Evolutionary conservation across 192 early-diverging fungal species (phyloP).

Genomic region (Gonapodya prolifera): DNA sequence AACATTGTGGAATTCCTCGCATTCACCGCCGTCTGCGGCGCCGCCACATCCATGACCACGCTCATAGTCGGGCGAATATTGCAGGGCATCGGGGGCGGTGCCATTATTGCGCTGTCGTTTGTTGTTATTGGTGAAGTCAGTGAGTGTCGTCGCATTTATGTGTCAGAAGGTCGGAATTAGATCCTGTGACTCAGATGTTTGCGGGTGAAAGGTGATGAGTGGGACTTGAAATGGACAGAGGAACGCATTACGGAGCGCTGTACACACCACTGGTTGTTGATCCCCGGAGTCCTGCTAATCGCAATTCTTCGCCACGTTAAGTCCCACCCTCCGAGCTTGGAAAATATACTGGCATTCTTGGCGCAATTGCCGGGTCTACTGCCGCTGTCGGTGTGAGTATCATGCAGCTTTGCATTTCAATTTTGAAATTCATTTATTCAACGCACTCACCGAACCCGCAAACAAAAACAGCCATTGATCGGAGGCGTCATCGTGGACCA

Average conservation of each 20-base stretch:
- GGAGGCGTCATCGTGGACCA: neutral
- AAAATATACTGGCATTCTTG: neutral
- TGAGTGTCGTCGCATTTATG: neutral
- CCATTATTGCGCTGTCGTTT: conserved; percentile 26
- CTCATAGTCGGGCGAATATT: conserved; percentile 33
- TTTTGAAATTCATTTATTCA: neutral
- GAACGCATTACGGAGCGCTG: too few relatives aligned
- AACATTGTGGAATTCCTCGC: conserved; percentile 21
- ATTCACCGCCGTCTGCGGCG: conserved; percentile 27
- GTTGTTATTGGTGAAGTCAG: conserved; percentile 28
- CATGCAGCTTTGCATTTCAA: neutral
- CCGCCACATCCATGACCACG: conserved; percentile 20
- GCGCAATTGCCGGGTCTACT: neutral
- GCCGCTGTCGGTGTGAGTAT: neutral
- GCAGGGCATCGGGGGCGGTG: conserved; percentile 26
- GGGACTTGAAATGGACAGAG: too few relatives aligned
- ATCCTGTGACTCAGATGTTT: too few relatives aligned
- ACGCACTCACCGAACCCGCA: neutral
- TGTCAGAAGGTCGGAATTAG: neutral
- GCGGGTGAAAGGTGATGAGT: too few relatives aligned
- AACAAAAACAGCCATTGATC: neutral
- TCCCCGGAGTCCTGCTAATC: neutral
- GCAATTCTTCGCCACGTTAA: neutral
- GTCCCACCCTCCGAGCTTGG: neutral
- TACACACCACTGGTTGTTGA: too few relatives aligned